phyloP scores from a whole-genome alignment of 2,329 filamentous ascomycete species.

The Dactylellina leptospora region DNA sequence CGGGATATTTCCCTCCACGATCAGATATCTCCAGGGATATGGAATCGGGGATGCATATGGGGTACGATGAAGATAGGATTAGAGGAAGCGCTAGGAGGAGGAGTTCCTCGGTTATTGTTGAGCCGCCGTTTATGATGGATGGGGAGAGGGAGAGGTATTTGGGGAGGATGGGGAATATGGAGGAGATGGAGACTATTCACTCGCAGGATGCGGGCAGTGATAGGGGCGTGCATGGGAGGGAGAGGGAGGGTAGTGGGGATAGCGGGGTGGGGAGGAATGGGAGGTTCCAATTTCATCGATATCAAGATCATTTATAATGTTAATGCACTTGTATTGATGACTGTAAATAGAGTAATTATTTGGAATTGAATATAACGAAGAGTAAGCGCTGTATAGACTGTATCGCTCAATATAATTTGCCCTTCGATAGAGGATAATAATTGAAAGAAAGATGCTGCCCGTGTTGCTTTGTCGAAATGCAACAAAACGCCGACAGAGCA shows the following conservation, averaged over 20 bases:
- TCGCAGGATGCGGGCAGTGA: conserved; percentile 23
- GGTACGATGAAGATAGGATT: conserved; percentile 6
- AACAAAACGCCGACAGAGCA: background rate
- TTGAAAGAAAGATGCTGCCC: too few relatives aligned
- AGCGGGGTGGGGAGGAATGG: conserved; percentile 31
- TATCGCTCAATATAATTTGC: too few relatives aligned
- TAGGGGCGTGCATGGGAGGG: background rate
- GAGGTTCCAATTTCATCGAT: conserved; percentile 24
- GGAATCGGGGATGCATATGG: background rate
- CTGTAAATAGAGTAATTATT: too few relatives aligned
- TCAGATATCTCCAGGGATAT: background rate
- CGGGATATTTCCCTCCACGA: background rate
- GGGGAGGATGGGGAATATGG: conserved; percentile 17
- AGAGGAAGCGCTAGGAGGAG: conserved; percentile 9
- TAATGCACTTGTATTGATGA: too few relatives aligned
- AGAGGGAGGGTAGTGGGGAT: conserved; percentile 1
- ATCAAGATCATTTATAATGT: too few relatives aligned
- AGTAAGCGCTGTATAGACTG: too few relatives aligned
- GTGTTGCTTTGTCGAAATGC: too few relatives aligned
- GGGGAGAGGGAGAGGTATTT: conserved; percentile 34
- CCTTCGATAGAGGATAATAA: too few relatives aligned
- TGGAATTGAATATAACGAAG: too few relatives aligned
- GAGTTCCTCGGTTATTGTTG: conserved; percentile 9
- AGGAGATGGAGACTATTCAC: conserved; percentile 27
- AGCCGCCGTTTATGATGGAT: conserved; percentile 13